Conservation (phyloP, 345 rosid species). For the Populus tremula region DNA sequence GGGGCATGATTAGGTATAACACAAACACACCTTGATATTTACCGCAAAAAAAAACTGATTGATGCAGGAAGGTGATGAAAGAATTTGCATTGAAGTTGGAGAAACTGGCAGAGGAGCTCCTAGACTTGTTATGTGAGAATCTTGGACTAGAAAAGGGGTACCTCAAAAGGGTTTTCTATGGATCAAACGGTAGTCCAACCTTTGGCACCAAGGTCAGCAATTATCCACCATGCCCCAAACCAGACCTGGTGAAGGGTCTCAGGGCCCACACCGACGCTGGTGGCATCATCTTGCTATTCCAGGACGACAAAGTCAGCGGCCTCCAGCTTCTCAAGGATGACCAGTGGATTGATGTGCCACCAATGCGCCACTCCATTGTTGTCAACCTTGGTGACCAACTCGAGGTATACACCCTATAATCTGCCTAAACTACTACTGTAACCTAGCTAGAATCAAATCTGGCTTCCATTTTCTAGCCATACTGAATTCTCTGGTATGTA, state of each 20-base stretch:
- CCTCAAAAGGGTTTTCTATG: slow-evolving; percentile 60
- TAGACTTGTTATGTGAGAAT: slow-evolving; percentile 80
- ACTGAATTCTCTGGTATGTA: not conserved
- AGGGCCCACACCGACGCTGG: slow-evolving; percentile 99
- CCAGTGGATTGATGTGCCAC: slow-evolving; percentile 87
- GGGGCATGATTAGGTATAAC: not conserved
- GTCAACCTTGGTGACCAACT: slow-evolving; percentile 92
- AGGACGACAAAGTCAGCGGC: slow-evolving; percentile 84
- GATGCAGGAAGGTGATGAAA: slow-evolving; percentile 62
- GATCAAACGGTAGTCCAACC: slow-evolving; percentile 57
- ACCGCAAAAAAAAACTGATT: not conserved
- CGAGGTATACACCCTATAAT: slow-evolving; percentile 44
- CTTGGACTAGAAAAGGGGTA: slow-evolving; percentile 80
- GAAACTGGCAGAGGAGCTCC: slow-evolving; percentile 75
- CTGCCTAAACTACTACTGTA: not conserved
- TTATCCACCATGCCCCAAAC: slow-evolving; percentile 96
- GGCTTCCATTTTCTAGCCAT: not conserved
- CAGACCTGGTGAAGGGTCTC: slow-evolving; percentile 85
- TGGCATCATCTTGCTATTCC: slow-evolving; percentile 84
- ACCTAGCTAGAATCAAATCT: not conserved
- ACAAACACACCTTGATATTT: not conserved
- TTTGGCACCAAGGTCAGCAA: slow-evolving; percentile 93
- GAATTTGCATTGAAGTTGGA: slow-evolving; percentile 69
- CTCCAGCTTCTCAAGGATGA: slow-evolving; percentile 93
- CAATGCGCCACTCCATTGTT: slow-evolving; percentile 88